These are phyloP conservation scores for Agrostemma githago DNA, from an alignment of 148 eudicot species.

Conservation along the genomic window DNA sequence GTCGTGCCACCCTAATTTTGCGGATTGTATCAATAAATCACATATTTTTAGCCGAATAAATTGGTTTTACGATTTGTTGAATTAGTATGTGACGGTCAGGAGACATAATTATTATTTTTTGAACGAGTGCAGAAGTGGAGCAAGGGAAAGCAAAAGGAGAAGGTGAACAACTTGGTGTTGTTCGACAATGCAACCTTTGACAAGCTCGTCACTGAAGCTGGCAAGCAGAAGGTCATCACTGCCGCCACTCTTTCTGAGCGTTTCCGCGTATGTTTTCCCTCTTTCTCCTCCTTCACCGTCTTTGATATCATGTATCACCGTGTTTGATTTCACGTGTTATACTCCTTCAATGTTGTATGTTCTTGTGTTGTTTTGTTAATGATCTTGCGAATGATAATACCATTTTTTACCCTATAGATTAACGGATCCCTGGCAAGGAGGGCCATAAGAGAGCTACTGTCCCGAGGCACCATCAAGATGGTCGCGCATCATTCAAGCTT, in stretches of 20 bases:
- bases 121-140: slow-evolving; percentile 72
- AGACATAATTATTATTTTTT: background rate
- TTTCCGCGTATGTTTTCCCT: slow-evolving; percentile 49
- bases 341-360: background rate
- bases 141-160: slow-evolving; percentile 99
- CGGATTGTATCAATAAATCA: too few species aligned
- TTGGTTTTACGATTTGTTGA: too few species aligned
- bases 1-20: too few species aligned
- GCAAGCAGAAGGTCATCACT: slow-evolving; percentile 83
- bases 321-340: too few species aligned
- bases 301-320: too few species aligned
- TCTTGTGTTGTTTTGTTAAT: background rate
- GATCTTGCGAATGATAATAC: too few species aligned
- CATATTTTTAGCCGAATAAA: too few species aligned
- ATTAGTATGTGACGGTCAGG: too few species aligned
- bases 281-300: background rate
- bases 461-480: slow-evolving; percentile 69
- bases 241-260: slow-evolving; percentile 86
- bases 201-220: slow-evolving; percentile 70
- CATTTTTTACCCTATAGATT: slow-evolving; percentile 34
- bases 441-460: slow-evolving; percentile 60
- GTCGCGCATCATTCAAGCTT: slow-evolving; percentile 75
- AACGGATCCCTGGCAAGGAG: slow-evolving; percentile 78
- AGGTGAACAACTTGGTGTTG: slow-evolving; percentile 97
- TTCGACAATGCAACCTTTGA: slow-evolving; percentile 85